A percentile compares a stretch with the other conserved stretches of the same genome.
These are phyloP conservation scores for Eucalyptus marginata DNA, from an alignment of 345 rosid genomes.

Conservation along the genomic window DNA sequence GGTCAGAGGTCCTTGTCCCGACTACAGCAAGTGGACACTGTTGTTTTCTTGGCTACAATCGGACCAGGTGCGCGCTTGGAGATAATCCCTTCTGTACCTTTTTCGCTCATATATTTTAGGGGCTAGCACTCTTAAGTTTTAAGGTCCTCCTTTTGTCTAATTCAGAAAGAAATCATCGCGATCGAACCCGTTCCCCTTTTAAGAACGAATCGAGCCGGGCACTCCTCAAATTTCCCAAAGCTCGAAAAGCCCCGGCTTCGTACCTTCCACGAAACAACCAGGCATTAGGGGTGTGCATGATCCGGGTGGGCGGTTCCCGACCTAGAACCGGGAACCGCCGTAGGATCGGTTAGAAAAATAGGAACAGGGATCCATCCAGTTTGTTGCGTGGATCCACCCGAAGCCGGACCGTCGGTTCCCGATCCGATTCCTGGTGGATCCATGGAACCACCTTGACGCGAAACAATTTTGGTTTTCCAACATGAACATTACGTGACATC, in stretches of 20 bases:
- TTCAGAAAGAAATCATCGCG: not conserved
- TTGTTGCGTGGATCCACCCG: too few species aligned
- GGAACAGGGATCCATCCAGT: too few species aligned
- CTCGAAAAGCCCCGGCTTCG: not conserved
- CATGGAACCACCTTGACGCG: too few species aligned
- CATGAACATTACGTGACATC: too few species aligned
- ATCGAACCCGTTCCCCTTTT: not conserved
- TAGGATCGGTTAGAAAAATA: too few species aligned
- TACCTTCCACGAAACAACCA: not conserved
- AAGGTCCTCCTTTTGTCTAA: not conserved
- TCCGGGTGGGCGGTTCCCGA: too few species aligned
- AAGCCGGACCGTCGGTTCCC: too few species aligned
- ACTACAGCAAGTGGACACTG: not conserved
- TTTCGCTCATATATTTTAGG: not conserved
- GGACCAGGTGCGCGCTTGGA: not conserved
- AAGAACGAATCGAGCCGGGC: not conserved
- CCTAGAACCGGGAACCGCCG: too few species aligned
- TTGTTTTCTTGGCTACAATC: not conserved
- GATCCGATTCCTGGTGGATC: too few species aligned
- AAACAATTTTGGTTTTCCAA: too few species aligned
- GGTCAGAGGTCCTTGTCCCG: not conserved
- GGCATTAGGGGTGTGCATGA: too few species aligned
- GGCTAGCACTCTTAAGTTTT: not conserved
- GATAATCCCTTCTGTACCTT: not conserved
- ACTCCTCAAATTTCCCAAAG: not conserved